Evolutionary conservation across 2,329 filamentous ascomycete species (phyloP), one percentile per base, ranked within the genome.

Genomic region (Alternaria arborescens): DNA sequence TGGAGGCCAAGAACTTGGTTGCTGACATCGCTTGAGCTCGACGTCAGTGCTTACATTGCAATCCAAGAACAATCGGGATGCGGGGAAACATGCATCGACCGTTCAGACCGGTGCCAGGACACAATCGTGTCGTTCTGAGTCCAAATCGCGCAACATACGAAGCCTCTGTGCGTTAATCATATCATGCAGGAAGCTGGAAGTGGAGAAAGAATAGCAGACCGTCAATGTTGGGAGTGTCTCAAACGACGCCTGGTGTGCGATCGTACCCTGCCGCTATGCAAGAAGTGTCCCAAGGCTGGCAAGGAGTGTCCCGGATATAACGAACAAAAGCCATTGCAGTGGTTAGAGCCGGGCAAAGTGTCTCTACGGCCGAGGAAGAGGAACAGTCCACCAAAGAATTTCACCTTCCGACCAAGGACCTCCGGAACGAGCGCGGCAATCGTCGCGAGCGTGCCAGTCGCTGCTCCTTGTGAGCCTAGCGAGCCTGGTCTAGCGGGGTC

Each of bases 201-300:
- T 34, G 46, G 58, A 28, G 56, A 55, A 42, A 44, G 47, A 28
- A 60, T 62, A 55, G 67, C 68, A 43, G 64, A 52, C 14, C 64
- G 24, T 10, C 71, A 72, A 58, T 74, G 71, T 54, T 74, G 71
- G 71, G 69, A 69, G 44, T 74, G 71, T 47, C 53, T 71, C 38
- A 67, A 66, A 43, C 68, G 71, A 12, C 65, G 71, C 5, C 52
- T 74, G n/a, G 71, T 73, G 1, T 74, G 71, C 48, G 71, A 74
- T 58, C 69, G 62, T 10, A 66, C 62, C 28, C 42, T 67, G 2
- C 71, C 71, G 4, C 61, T 53, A 22, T 73, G 71, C 56, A 69
- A 66, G 34, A 73, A 73, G 36, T 74, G 71, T 57, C 30, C 52
- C 12, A 70, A 66, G 24, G 40, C 61, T n/a, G 68, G 71, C 8